phyloP scores from a whole-genome alignment of 768 basidiomycete species.

The Mrakia gelida region DNA sequence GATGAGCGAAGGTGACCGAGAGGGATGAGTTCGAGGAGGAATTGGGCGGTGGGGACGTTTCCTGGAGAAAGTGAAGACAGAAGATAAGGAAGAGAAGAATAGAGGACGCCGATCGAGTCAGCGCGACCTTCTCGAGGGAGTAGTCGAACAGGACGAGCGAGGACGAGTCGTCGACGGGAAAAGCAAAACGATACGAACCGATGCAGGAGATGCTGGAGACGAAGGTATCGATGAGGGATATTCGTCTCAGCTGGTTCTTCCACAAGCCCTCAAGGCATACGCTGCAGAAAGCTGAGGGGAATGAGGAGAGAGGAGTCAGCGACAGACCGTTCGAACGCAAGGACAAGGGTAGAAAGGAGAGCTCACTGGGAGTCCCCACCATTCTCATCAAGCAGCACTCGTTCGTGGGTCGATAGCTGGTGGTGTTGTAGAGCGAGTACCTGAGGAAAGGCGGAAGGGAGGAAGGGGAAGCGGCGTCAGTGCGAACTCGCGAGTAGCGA shows the following conservation, averaged over 20 bases:
- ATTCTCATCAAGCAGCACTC: conserved; percentile 77
- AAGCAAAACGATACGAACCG: background rate
- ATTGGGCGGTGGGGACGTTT: conserved; percentile 49
- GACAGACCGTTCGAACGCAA: too few relatives aligned
- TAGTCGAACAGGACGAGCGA: too few relatives aligned
- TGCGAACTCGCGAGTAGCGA: too few relatives aligned
- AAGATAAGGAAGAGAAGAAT: background rate
- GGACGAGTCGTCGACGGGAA: background rate
- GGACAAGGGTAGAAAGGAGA: too few relatives aligned
- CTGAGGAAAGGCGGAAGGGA: conserved; percentile 42
- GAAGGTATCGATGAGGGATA: conserved; percentile 61
- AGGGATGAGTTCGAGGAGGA: conserved; percentile 51
- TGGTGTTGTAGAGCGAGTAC: conserved; percentile 60
- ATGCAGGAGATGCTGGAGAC: conserved; percentile 6
- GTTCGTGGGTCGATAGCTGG: conserved; percentile 74
- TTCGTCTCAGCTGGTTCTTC: conserved; percentile 57
- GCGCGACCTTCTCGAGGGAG: background rate
- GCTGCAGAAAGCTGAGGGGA: conserved; percentile 56
- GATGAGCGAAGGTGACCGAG: conserved; percentile 54
- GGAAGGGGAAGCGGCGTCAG: too few relatives aligned
- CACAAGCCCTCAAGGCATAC: conserved; percentile 71
- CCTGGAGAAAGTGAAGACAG: conserved; percentile 23
- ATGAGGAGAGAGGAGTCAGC: background rate
- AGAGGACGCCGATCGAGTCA: background rate
- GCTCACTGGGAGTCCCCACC: conserved; percentile 54